Evolutionary conservation across 805 yeast genomes (phyloP), one percentile per base, ranked within the genome.

Genomic region (Sporopachydermia quercuum): DNA sequence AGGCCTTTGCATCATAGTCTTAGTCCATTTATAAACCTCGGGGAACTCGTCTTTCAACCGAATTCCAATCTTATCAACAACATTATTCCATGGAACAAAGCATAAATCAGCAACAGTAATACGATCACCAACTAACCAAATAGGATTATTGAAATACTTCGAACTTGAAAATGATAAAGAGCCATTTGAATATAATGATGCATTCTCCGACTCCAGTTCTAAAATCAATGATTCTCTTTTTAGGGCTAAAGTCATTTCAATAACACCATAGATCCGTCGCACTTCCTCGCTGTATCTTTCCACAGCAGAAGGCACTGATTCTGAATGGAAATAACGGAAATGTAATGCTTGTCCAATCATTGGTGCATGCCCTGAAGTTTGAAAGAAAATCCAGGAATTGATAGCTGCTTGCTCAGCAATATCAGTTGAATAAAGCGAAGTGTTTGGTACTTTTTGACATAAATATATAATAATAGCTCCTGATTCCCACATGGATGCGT

Each of bases 311-410:
- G 89, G 85, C 2, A 87, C 85, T 40, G 77, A 77, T 44, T 78
- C 78, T 4, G 87, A 72, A 56, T 87, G 96, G 66, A 87, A 85
- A 56, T 83, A 85, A 52, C 87, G 70, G 63, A 87, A 89, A 62
- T 89, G 96, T 49, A 89, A 68, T 5, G 96, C 96, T 60, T 87
- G 96, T 15, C 96, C 96, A 50, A 87, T 82, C 94, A 87, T 87
- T n/a, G 96, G 96, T 0, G 96, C 94, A 56, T 86, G 96, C 4
- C 97, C 96, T 3, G 93, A 80, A 2, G 96, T 85, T 61, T 87
- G 97, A 66, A 87, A 87, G 53, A 84, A 87, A 33, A 89, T 66
- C 96, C 96, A 87, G 4, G 86, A 74, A 44, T 75, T 70, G 42
- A 87, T 84, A 55, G 80, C 89, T 3, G 87, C 69, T 61, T 85